These are phyloP conservation scores for Agrocybe praecox DNA, from an alignment of 768 basidiomycete species.

Conservation along the genomic window DNA sequence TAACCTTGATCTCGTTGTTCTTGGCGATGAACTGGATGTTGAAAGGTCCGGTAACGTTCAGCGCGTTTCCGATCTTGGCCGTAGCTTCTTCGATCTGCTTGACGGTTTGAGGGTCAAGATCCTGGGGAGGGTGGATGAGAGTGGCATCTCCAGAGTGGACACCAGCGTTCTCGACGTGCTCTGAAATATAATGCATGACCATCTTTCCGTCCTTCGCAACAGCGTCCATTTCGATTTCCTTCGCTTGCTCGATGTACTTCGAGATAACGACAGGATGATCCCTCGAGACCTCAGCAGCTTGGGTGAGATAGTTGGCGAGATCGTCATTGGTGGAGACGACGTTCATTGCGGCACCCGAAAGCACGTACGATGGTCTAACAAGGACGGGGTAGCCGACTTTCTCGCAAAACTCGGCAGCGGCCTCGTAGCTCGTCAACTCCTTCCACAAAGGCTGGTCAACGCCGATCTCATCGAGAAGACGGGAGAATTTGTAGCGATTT, in stretches of 20 bases:
- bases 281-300: slow-evolving; percentile 92
- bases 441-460: slow-evolving; percentile 99
- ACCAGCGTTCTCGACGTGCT: slow-evolving; percentile 98
- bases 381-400: slow-evolving; percentile 95
- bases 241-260: slow-evolving; percentile 99
- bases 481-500: slow-evolving; percentile 99
- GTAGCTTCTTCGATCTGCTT: slow-evolving; percentile 97
- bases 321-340: slow-evolving; percentile 95
- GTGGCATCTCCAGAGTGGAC: slow-evolving; percentile 99
- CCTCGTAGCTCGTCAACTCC: slow-evolving; percentile 89
- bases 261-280: slow-evolving; percentile 95
- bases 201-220: slow-evolving; percentile 96
- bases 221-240: slow-evolving; percentile 99
- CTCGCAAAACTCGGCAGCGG: slow-evolving; percentile 87
- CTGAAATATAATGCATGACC: slow-evolving; percentile 99
- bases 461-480: slow-evolving; percentile 95
- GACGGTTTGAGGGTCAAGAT: slow-evolving; percentile 95
- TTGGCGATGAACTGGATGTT: slow-evolving; percentile 99
- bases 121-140: slow-evolving; percentile 96
- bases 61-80: slow-evolving; percentile 94
- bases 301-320: slow-evolving; percentile 87
- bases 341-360: slow-evolving; percentile 99
- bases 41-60: slow-evolving; percentile 98
- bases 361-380: slow-evolving; percentile 95
- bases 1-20: slow-evolving; percentile 99